Evolutionary conservation across 768 basidiomycete genomes (phyloP).

Genomic region (Hebeloma cylindrosporum): DNA sequence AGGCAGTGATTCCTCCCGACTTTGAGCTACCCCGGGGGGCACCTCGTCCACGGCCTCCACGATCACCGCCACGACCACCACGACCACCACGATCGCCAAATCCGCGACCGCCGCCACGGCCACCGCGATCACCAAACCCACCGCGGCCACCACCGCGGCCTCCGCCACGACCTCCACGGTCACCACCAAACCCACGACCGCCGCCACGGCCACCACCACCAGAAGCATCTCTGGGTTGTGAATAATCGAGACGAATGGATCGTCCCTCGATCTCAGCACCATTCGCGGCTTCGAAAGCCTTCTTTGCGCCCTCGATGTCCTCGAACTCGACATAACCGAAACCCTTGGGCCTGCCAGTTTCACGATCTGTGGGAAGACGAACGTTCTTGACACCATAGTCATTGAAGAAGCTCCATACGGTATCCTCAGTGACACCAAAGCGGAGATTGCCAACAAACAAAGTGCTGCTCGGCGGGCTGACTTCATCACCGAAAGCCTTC

Average conservation of each 20-base stretch:
- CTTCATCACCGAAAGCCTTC: conserved; percentile 70
- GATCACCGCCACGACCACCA: conserved; percentile 31
- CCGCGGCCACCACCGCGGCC: conserved; percentile 46
- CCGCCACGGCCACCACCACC: conserved; percentile 54
- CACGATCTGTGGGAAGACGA: conserved; percentile 89
- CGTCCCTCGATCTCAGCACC: conserved; percentile 84
- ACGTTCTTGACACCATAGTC: conserved; percentile 88
- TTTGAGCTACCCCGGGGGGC: conserved; percentile 43
- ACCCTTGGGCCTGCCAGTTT: conserved; percentile 88
- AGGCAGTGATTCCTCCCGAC: conserved; percentile 62
- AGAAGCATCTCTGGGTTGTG: conserved; percentile 71
- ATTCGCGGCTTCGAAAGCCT: conserved; percentile 68
- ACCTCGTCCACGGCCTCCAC: conserved; percentile 37
- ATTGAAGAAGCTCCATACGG: conserved; percentile 86
- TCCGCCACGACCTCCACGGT: conserved; percentile 44
- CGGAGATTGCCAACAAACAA: conserved; percentile 93
- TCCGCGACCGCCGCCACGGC: conserved; percentile 27
- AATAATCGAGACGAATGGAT: conserved; percentile 78
- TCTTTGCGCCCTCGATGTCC: conserved; percentile 74
- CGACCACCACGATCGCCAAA: conserved; percentile 37
- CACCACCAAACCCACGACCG: conserved; percentile 43
- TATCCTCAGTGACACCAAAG: conserved; percentile 78
- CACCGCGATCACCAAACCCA: conserved; percentile 41
- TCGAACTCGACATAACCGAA: conserved; percentile 97
- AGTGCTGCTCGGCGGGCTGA: conserved; percentile 64